phyloP scores from a whole-genome alignment of 495 filamentous ascomycete species.

The Umbilicaria muhlenbergii region DNA sequence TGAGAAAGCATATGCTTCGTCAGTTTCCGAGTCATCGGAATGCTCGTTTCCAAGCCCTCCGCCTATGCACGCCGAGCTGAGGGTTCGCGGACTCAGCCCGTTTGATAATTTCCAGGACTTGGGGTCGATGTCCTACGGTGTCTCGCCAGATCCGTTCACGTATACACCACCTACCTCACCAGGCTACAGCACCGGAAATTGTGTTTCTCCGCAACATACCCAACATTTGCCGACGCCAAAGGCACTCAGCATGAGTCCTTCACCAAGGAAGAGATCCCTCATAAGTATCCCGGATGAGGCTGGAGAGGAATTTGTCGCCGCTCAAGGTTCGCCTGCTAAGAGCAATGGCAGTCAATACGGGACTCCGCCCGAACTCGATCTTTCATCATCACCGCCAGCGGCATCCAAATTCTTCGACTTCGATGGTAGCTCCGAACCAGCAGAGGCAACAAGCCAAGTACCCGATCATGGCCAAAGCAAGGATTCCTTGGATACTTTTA shows the following conservation, averaged over 20 bases:
- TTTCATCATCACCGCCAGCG: conserved; percentile 9
- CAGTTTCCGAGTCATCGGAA: conserved; percentile 16
- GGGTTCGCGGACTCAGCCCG: conserved; percentile 30
- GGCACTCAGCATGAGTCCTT: conserved; percentile 7
- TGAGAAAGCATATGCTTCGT: conserved; percentile 22
- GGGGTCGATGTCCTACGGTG: conserved; percentile 24
- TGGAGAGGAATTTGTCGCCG: conserved; percentile 16
- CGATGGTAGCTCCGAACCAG: conserved; percentile 1
- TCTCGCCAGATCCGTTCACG: conserved; percentile 26
- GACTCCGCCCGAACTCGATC: conserved; percentile 28
- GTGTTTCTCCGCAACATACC: conserved; percentile 28
- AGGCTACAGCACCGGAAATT: conserved; percentile 25
- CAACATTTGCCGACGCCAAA: conserved; percentile 28
- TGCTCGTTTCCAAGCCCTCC: conserved; percentile 15
- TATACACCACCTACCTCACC: conserved; percentile 36
- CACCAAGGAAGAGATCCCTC: conserved; percentile 10
- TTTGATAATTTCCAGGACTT: conserved; percentile 24
- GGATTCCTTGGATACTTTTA: not conserved
- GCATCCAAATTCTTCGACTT: conserved; percentile 10
- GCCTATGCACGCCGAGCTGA: conserved; percentile 25
- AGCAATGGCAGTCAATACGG: conserved; percentile 21
- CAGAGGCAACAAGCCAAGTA: not conserved
- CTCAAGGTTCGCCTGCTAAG: conserved; percentile 30
- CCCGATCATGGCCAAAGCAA: not conserved
- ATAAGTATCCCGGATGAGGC: conserved; percentile 8